Percentiles rank a stretch among this genome's conserved stretches.
Conservation (phyloP, 805 yeast species). For the Wilhelminamyces savonicus region DNA sequence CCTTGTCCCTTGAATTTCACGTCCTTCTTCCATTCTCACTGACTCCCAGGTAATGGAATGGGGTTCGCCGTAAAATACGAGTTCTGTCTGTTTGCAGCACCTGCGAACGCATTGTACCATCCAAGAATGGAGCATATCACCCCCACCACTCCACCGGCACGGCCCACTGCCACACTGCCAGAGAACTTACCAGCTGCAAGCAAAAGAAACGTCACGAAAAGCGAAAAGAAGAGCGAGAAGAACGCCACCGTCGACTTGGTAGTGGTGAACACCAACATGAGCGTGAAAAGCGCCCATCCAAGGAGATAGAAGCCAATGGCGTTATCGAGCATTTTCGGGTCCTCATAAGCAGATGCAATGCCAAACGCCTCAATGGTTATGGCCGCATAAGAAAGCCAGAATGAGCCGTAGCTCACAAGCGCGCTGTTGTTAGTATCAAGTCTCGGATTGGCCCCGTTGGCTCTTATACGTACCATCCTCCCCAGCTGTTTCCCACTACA, state of each 20-base stretch:
- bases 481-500: slow-evolving; percentile 12
- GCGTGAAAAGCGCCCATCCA: slow-evolving; percentile 38
- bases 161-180: slow-evolving; percentile 16
- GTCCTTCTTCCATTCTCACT: no score
- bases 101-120: slow-evolving; percentile 37
- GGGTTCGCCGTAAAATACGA: slow-evolving; percentile 27
- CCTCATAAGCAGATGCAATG: slow-evolving; percentile 40
- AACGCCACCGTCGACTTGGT: slow-evolving; percentile 34
- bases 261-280: slow-evolving; percentile 28
- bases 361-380: slow-evolving; percentile 56
- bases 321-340: slow-evolving; percentile 15
- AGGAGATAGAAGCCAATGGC: slow-evolving; percentile 32
- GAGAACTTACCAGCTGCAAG: slow-evolving; percentile 30
- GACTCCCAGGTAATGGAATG: slow-evolving; percentile 20
- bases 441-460: no score
- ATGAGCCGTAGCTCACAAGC: slow-evolving; percentile 43
- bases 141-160: slow-evolving; percentile 39
- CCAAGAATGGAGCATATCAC: slow-evolving; percentile 35
- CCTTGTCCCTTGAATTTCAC: no score
- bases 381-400: slow-evolving; percentile 64
- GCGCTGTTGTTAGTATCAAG: no score
- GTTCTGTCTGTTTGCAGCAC: slow-evolving; percentile 28
- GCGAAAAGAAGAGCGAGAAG: slow-evolving; percentile 22
- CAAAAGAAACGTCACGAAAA: slow-evolving; percentile 28
- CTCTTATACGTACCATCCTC: no score